Evolutionary conservation across 495 filamentous ascomycete species (phyloP).

Genomic region (Acidiella bohemica): DNA sequence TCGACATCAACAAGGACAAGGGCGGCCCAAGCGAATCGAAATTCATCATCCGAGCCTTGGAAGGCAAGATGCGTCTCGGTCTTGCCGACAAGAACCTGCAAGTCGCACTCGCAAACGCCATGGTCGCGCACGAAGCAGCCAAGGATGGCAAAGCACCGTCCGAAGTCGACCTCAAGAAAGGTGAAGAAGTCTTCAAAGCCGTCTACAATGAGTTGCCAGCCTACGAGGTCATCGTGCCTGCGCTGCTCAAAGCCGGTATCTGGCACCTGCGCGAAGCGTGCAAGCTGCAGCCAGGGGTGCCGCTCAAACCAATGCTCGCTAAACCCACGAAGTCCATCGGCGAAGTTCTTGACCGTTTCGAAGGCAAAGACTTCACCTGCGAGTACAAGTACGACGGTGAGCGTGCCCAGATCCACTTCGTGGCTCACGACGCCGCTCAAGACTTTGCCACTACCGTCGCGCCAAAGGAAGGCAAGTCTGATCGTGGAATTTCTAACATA

Average conservation of each 20-base stretch:
- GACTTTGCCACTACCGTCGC: conserved; percentile 42
- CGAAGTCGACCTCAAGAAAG: conserved; percentile 61
- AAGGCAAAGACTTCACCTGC: conserved; percentile 89
- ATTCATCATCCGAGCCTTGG: conserved; percentile 79
- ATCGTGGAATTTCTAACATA: conserved; percentile 63
- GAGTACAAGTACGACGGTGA: conserved; percentile 99
- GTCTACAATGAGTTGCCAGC: conserved; percentile 91
- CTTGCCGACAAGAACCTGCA: conserved; percentile 86
- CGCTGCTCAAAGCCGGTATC: conserved; percentile 75
- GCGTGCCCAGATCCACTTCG: conserved; percentile 92
- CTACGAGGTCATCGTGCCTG: conserved; percentile 89
- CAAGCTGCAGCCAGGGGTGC: conserved; percentile 87
- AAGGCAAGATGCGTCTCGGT: conserved; percentile 84
- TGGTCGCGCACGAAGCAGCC: conserved; percentile 66
- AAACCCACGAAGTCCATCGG: conserved; percentile 99
- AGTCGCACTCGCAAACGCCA: conserved; percentile 74
- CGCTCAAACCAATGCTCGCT: conserved; percentile 95
- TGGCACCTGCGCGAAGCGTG: conserved; percentile 67
- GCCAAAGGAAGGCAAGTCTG: conserved; percentile 43
- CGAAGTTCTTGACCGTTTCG: conserved; percentile 93
- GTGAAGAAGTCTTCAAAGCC: conserved; percentile 70
- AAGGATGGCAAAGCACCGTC: conserved; percentile 54
- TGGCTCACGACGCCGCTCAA: conserved; percentile 63
- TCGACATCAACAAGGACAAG: conserved; percentile 85
- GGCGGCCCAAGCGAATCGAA: conserved; percentile 92